Conservation (phyloP, 1,284 basidiomycete species). For the Garcileccinum viscosum region DNA sequence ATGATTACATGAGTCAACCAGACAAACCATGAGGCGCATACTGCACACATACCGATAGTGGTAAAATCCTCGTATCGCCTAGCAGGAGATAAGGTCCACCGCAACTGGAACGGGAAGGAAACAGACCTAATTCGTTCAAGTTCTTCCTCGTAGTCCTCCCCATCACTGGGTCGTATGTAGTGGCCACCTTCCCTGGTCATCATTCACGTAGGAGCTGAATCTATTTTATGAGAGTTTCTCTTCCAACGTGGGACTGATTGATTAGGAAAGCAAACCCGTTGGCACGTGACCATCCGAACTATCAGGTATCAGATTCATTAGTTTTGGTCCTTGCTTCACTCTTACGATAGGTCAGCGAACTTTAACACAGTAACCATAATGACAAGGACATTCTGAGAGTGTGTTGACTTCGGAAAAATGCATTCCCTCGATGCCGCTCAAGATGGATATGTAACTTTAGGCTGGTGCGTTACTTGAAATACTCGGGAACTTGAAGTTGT, state of each 20-base stretch:
- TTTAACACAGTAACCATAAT: background rate
- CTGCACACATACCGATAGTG: slow-evolving; percentile 64
- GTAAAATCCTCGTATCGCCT: slow-evolving; percentile 88
- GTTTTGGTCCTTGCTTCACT: background rate
- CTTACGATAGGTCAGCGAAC: background rate
- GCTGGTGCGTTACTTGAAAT: slow-evolving; percentile 19
- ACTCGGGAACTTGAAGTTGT: background rate
- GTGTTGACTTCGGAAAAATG: background rate
- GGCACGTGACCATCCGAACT: slow-evolving; percentile 3
- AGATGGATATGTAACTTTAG: slow-evolving; percentile 26
- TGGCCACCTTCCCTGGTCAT: slow-evolving; percentile 33
- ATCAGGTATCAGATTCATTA: no score
- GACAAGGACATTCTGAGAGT: background rate
- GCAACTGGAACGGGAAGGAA: background rate
- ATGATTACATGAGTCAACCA: slow-evolving; percentile 12
- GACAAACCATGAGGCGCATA: slow-evolving; percentile 13
- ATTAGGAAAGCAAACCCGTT: slow-evolving; percentile 8
- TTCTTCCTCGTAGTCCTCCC: slow-evolving; percentile 40
- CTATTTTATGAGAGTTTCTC: background rate
- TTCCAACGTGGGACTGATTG: background rate
- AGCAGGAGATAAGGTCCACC: slow-evolving; percentile 30
- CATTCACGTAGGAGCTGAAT: background rate
- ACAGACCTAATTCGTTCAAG: slow-evolving; percentile 40
- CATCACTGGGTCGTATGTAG: slow-evolving; percentile 30
- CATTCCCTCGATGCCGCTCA: slow-evolving; percentile 32